Conservation (phyloP, 75 land plant species). For the Pinus tabuliformis region DNA sequence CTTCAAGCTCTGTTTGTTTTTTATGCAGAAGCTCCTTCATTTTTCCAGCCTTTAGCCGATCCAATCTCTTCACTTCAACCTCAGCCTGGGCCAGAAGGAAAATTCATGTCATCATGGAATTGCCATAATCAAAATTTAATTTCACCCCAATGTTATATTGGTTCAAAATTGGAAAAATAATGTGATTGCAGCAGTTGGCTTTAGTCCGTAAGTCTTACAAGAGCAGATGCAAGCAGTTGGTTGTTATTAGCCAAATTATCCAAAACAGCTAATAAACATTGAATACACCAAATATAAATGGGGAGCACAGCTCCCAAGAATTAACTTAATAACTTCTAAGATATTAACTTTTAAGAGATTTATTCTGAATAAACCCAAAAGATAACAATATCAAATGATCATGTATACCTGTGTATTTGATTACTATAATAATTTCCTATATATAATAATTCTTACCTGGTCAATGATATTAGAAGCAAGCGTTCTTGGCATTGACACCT, state of each 20-base stretch:
- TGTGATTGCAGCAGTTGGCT: neutral
- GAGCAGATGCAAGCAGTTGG: neutral
- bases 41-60: slow-evolving; percentile 19
- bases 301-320: too few relatives aligned
- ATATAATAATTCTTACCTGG: slow-evolving; percentile 20
- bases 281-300: too few relatives aligned
- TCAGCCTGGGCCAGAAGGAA: slow-evolving; percentile 22
- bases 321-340: neutral
- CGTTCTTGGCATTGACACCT: slow-evolving; percentile 28
- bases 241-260: too few relatives aligned
- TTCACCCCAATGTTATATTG: neutral
- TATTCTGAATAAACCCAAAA: too few relatives aligned
- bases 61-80: slow-evolving; percentile 24
- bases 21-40: slow-evolving; percentile 26
- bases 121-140: too few relatives aligned
- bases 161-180: neutral
- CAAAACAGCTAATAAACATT: too few relatives aligned
- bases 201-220: neutral
- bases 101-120: neutral
- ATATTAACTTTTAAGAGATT: too few relatives aligned
- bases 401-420: too few relatives aligned
- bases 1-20: slow-evolving; percentile 25
- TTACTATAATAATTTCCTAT: too few relatives aligned
- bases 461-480: slow-evolving; percentile 41
- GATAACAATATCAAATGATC: too few relatives aligned